Evolutionary conservation across 805 yeast genomes (phyloP), one percentile per base, ranked within the genome.

Genomic region (Yarrowia bubula): DNA sequence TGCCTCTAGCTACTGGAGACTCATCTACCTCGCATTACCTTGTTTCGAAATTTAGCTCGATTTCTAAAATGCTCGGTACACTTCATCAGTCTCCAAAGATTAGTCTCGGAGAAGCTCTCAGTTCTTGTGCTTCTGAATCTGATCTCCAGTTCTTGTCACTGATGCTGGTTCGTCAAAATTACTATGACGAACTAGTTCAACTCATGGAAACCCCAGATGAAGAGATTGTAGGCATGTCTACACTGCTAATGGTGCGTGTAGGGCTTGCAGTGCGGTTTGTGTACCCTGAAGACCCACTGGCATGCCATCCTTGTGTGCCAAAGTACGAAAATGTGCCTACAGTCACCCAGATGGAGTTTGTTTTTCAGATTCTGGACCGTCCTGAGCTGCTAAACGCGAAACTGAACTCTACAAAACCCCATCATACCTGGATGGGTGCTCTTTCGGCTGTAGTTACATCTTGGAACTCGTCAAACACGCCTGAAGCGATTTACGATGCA

Each of bases 371-470:
- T 18, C 13, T 55, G 31, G 61, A 55, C 47, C 22, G 47, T 2
- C 61, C 61, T 4, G 61, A 41, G 8, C 61, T 55, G 9, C 14
- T 55, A 15, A 14, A 33, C 0, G 47, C 47, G 4, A 41, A 41
- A 15, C 4, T 55, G 4, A 39, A 41, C 31, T 28, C 61, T 4
- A 39, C 47, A 1, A 55, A 31, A 15, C 46, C 61, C 35, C 47
- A 41, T 14, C 61, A 55, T 11, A 55, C 61, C 47, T 55, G 61
- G 61, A 55, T 55, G 61, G 61, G 61, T 13, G 61, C 61, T 18
- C 47, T 55, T 2, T 55, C 47, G 6, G 38, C 37, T 3, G 47
- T 55, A 11, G 61, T 55, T 11, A 55, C 61, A 8, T n/a, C 31
- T n/a, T 55, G 61, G 61, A 32, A 22, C 17, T 31, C 61, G 1